Percentiles rank a stretch among this genome's conserved stretches.
Conservation (phyloP, 2,329 filamentous ascomycete species). For the Huntiella moniliformis region DNA sequence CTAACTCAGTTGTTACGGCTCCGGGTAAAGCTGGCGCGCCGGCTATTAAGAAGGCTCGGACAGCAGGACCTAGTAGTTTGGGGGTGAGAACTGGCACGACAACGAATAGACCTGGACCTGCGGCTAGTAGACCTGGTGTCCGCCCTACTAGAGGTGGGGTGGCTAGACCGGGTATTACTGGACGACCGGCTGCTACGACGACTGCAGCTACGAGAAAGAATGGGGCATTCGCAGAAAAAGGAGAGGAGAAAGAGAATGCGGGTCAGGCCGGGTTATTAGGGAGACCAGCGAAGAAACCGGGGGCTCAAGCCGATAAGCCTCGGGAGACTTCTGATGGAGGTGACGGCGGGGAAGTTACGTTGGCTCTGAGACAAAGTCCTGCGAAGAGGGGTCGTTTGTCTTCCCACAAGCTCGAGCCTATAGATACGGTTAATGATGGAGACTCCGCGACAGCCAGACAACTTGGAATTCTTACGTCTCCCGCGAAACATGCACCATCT, state of each 20-base stretch:
- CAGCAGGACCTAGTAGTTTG: conserved; percentile 16
- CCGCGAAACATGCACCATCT: conserved; percentile 28
- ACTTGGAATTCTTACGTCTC: conserved; percentile 27
- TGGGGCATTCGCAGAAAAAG: conserved; percentile 34
- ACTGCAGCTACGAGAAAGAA: conserved; percentile 4
- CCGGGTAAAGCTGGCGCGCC: conserved; percentile 15
- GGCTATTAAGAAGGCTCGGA: conserved; percentile 23
- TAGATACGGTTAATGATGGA: neutral
- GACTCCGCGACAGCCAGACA: neutral
- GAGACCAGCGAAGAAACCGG: conserved; percentile 28
- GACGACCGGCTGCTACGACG: neutral
- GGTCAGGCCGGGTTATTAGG: conserved; percentile 22
- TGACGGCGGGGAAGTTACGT: conserved; percentile 22
- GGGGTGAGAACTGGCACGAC: too few species aligned
- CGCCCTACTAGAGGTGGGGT: neutral
- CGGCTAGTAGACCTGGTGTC: too few species aligned
- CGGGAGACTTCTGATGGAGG: conserved; percentile 29
- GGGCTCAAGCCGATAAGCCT: conserved; percentile 38
- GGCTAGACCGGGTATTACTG: neutral
- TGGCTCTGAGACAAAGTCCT: conserved; percentile 35
- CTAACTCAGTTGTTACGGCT: neutral
- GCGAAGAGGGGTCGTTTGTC: conserved; percentile 21
- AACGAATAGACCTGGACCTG: too few species aligned
- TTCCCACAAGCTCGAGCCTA: neutral
- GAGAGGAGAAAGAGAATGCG: conserved; percentile 44